Evolutionary conservation across 2,329 filamentous ascomycete genomes (phyloP).

Genomic region (Cordyceps cateniannulata): DNA sequence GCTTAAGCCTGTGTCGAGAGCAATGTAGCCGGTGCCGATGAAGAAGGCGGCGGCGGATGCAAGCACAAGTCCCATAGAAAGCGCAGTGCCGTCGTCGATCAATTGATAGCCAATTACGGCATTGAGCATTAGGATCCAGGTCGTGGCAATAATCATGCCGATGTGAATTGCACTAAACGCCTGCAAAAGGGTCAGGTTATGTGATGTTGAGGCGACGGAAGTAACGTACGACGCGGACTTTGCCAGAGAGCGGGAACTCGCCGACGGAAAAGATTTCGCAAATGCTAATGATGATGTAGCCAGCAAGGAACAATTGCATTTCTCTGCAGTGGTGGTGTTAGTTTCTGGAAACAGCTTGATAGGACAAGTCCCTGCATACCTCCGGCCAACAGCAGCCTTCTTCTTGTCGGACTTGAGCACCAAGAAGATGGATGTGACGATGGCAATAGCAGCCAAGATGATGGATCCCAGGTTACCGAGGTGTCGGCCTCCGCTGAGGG

Average conservation of each 20-base stretch:
- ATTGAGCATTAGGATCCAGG: conserved; percentile 89
- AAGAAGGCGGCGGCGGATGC: conserved; percentile 67
- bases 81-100: conserved; percentile 82
- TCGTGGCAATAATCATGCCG: conserved; percentile 78
- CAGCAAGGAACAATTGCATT: conserved; percentile 88
- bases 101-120: conserved; percentile 89
- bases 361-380: conserved; percentile 45
- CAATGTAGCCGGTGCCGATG: conserved; percentile 90
- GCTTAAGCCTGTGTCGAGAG: conserved; percentile 81
- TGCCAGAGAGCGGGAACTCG: conserved; percentile 68
- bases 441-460: conserved; percentile 70
- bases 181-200: conserved; percentile 36
- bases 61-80: conserved; percentile 72
- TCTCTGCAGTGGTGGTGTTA: conserved; percentile 51
- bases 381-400: conserved; percentile 85
- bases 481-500: conserved; percentile 56
- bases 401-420: conserved; percentile 80
- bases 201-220: neutral
- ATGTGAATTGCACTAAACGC: conserved; percentile 87
- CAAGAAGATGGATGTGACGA: conserved; percentile 59
- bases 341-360: neutral
- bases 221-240: conserved; percentile 63
- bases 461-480: conserved; percentile 93
- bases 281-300: conserved; percentile 81
- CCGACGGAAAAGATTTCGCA: conserved; percentile 97